These are phyloP conservation scores for Fusarium sterilihyphosum DNA, from an alignment of 2,329 filamentous ascomycete genomes.

Conservation along the genomic window DNA sequence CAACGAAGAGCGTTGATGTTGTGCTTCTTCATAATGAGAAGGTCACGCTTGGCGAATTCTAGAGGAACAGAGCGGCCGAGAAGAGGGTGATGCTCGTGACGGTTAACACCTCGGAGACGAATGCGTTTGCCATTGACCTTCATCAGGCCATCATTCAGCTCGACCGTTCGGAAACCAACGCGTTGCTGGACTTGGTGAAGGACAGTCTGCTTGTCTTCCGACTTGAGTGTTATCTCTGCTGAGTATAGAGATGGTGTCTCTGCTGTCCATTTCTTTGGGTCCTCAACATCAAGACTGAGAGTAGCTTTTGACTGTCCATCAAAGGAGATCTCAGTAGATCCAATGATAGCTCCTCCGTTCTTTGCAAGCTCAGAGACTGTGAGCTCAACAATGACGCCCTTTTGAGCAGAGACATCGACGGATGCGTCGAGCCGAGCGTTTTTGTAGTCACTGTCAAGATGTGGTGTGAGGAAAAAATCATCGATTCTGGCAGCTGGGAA, in stretches of 20 bases:
- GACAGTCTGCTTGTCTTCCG: slow-evolving; percentile 47
- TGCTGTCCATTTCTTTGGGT: slow-evolving; percentile 74
- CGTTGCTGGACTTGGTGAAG: slow-evolving; percentile 57
- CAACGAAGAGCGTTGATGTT: slow-evolving; percentile 78
- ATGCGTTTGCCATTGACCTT: slow-evolving; percentile 72
- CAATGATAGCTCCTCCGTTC: slow-evolving; percentile 50
- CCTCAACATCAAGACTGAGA: slow-evolving; percentile 55
- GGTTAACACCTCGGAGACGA: slow-evolving; percentile 67
- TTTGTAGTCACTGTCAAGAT: slow-evolving; percentile 64
- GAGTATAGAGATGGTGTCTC: slow-evolving; percentile 72
- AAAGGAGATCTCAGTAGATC: slow-evolving; percentile 41
- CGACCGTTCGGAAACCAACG: slow-evolving; percentile 73
- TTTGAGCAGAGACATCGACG: slow-evolving; percentile 53
- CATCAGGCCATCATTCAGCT: slow-evolving; percentile 70
- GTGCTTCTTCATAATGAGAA: slow-evolving; percentile 74
- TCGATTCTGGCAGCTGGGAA: slow-evolving; percentile 67
- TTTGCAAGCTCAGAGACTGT: slow-evolving; percentile 52
- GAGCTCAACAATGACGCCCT: slow-evolving; percentile 52
- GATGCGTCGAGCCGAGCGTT: slow-evolving; percentile 57
- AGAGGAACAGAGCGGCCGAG: slow-evolving; percentile 71
- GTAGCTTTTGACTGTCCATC: slow-evolving; percentile 50
- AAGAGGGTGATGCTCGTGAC: slow-evolving; percentile 75
- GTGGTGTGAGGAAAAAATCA: slow-evolving; percentile 65
- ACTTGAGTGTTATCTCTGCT: slow-evolving; percentile 63
- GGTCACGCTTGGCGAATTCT: slow-evolving; percentile 69